These are phyloP conservation scores for Geotrichum histeridarum DNA, from an alignment of 1,139 yeast species.

Conservation along the genomic window DNA sequence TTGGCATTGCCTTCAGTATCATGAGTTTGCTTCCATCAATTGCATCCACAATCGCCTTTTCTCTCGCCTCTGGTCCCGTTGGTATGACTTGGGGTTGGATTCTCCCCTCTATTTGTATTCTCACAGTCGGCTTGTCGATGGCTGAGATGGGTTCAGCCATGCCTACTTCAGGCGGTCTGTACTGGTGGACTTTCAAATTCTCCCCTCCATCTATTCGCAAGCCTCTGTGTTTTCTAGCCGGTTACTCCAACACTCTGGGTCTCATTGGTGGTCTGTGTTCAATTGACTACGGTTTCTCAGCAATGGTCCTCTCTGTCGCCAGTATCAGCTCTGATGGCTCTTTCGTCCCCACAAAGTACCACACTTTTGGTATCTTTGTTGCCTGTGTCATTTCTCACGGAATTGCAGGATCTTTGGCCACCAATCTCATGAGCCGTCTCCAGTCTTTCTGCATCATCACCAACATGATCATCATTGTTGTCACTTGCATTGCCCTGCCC, in stretches of 20 bases:
- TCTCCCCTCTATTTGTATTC: slow-evolving; percentile 46
- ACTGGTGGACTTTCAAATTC: slow-evolving; percentile 50
- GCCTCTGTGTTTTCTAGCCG: slow-evolving; percentile 53
- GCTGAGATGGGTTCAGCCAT: slow-evolving; percentile 60
- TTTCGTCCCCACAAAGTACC: slow-evolving; percentile 45
- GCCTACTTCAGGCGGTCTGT: slow-evolving; percentile 67
- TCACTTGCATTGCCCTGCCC: slow-evolving; percentile 64
- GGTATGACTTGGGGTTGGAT: slow-evolving; percentile 68
- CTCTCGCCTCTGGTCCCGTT: slow-evolving; percentile 51
- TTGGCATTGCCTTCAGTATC: slow-evolving; percentile 58
- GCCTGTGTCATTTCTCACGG: slow-evolving; percentile 49
- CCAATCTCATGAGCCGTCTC: slow-evolving; percentile 50
- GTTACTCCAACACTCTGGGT: slow-evolving; percentile 56
- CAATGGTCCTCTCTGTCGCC: slow-evolving; percentile 51
- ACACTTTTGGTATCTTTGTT: slow-evolving; percentile 52
- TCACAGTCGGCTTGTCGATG: slow-evolving; percentile 50
- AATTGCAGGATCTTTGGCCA: slow-evolving; percentile 46
- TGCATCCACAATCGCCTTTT: slow-evolving; percentile 39
- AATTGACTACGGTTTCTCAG: slow-evolving; percentile 55
- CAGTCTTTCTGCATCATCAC: slow-evolving; percentile 57
- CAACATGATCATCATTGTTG: slow-evolving; percentile 50
- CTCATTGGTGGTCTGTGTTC: slow-evolving; percentile 54
- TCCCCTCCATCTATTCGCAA: slow-evolving; percentile 46
- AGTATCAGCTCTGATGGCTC: slow-evolving; percentile 42
- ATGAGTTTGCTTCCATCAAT: slow-evolving; percentile 69